phyloP scores from a whole-genome alignment of 2,329 filamentous ascomycete species.

The Chlorencoelia australis region DNA sequence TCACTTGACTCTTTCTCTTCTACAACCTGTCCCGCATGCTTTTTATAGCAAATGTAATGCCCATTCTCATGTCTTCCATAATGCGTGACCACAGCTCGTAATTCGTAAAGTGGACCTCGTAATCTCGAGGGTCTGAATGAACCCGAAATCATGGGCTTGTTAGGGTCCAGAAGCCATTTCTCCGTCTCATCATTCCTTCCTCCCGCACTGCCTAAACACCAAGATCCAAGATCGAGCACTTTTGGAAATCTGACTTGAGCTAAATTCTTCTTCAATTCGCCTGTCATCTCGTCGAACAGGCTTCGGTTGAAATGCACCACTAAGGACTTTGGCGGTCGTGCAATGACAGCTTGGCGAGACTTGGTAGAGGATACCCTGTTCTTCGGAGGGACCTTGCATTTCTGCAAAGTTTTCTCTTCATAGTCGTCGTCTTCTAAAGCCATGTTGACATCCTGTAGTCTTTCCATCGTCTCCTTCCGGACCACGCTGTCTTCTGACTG shows the following conservation, averaged over 20 bases:
- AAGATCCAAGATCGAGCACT: constrained; percentile 66
- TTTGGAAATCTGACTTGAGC: constrained; percentile 69
- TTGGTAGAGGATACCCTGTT: constrained; percentile 71
- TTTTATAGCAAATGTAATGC: constrained; percentile 87
- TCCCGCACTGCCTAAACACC: constrained; percentile 60
- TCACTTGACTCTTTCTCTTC: constrained; percentile 30
- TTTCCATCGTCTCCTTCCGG: constrained; percentile 32
- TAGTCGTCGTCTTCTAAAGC: constrained; percentile 75
- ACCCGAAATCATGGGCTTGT: constrained; percentile 62
- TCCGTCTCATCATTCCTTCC: constrained; percentile 34
- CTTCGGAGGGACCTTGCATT: constrained; percentile 56
- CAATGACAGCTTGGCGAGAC: constrained; percentile 80
- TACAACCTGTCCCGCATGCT: constrained; percentile 36
- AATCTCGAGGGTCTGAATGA: constrained; percentile 39
- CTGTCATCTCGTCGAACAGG: constrained; percentile 76
- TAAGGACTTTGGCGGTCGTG: constrained; percentile 68
- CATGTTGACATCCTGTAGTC: constrained; percentile 55
- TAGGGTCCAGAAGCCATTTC: constrained; percentile 60
- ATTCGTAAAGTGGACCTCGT: constrained; percentile 56
- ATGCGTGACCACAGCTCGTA: constrained; percentile 80
- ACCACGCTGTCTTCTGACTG: constrained; percentile 13
- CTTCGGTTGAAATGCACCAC: constrained; percentile 87
- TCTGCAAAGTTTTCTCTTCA: constrained; percentile 55
- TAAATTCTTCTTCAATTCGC: constrained; percentile 72
- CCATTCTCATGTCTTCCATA: constrained; percentile 89